A percentile compares a stretch with the other conserved stretches of the same genome.
Conservation (phyloP, 2,329 filamentous ascomycete genomes). For the Fusarium torulosum region DNA sequence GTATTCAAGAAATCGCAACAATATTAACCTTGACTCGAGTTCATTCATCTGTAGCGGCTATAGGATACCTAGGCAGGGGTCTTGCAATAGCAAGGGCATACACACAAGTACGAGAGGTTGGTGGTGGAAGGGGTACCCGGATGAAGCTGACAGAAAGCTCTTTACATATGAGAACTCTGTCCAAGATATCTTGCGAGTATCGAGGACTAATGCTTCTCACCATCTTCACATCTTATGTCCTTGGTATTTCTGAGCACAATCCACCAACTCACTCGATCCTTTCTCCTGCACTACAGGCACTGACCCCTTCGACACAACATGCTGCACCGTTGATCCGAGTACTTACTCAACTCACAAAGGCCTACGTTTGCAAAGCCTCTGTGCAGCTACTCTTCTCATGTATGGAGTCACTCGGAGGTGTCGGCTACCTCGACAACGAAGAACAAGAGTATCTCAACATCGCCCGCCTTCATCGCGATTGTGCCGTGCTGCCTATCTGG, state of each 20-base stretch:
- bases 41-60: slow-evolving; percentile 66
- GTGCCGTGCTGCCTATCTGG: slow-evolving; percentile 74
- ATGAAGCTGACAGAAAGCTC: slow-evolving; percentile 64
- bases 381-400: slow-evolving; percentile 66
- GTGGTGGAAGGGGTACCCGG: slow-evolving; percentile 58
- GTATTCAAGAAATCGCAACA: slow-evolving; percentile 75
- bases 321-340: slow-evolving; percentile 64
- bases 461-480: slow-evolving; percentile 74
- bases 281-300: slow-evolving; percentile 42
- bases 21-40: slow-evolving; percentile 76
- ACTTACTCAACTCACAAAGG: slow-evolving; percentile 71
- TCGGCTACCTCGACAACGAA: slow-evolving; percentile 74
- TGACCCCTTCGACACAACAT: slow-evolving; percentile 53
- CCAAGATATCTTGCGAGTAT: slow-evolving; percentile 67
- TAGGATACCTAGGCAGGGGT: slow-evolving; percentile 67
- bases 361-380: slow-evolving; percentile 64
- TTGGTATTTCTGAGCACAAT: slow-evolving; percentile 67
- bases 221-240: slow-evolving; percentile 65
- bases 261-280: slow-evolving; percentile 8
- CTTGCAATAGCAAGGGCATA: slow-evolving; percentile 70
- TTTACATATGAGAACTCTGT: slow-evolving; percentile 70
- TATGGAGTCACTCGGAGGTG: slow-evolving; percentile 75
- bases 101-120: slow-evolving; percentile 67
- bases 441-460: slow-evolving; percentile 75
- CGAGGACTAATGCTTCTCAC: slow-evolving; percentile 67